Percentiles rank a stretch among this genome's conserved stretches.
These are phyloP conservation scores for Leptographium wingfieldii DNA, from an alignment of 2,329 filamentous ascomycete species.

Conservation along the genomic window DNA sequence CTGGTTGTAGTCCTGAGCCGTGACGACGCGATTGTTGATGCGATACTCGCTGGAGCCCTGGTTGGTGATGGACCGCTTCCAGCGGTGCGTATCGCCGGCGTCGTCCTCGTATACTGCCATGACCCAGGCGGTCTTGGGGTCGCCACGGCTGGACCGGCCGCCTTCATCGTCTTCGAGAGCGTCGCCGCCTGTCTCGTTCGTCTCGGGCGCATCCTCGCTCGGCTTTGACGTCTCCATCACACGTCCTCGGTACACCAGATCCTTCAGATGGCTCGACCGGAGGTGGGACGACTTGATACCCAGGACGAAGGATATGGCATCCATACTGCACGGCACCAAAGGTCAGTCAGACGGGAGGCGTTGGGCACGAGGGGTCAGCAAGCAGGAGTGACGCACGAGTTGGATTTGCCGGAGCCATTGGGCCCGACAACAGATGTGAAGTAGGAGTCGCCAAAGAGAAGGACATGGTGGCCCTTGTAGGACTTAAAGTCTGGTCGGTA, in stretches of 20 bases:
- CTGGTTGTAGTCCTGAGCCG: slow-evolving; percentile 85
- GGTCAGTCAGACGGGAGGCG: background rate
- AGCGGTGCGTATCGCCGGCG: slow-evolving; percentile 83
- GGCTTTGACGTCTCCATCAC: slow-evolving; percentile 87
- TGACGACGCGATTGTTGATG: slow-evolving; percentile 86
- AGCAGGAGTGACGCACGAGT: slow-evolving; percentile 52
- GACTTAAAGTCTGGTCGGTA: slow-evolving; percentile 86
- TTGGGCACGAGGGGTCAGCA: background rate
- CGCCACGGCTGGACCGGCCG: slow-evolving; percentile 55
- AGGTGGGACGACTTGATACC: slow-evolving; percentile 98
- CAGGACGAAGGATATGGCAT: slow-evolving; percentile 96
- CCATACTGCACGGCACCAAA: slow-evolving; percentile 54
- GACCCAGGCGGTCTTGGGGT: slow-evolving; percentile 94
- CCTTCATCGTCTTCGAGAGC: slow-evolving; percentile 51
- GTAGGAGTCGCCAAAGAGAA: slow-evolving; percentile 94
- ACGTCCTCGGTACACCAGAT: slow-evolving; percentile 90
- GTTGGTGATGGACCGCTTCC: slow-evolving; percentile 90
- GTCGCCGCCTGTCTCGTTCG: slow-evolving; percentile 45
- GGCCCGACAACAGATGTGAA: slow-evolving; percentile 99
- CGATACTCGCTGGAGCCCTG: slow-evolving; percentile 87
- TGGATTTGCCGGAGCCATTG: slow-evolving; percentile 99
- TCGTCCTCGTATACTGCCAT: slow-evolving; percentile 99
- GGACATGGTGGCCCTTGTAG: slow-evolving; percentile 90
- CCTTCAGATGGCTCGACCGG: slow-evolving; percentile 83
- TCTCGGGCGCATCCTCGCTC: slow-evolving; percentile 59